Conservation (phyloP, 2,329 filamentous ascomycete species). For the Fonsecaea pugnacius region DNA sequence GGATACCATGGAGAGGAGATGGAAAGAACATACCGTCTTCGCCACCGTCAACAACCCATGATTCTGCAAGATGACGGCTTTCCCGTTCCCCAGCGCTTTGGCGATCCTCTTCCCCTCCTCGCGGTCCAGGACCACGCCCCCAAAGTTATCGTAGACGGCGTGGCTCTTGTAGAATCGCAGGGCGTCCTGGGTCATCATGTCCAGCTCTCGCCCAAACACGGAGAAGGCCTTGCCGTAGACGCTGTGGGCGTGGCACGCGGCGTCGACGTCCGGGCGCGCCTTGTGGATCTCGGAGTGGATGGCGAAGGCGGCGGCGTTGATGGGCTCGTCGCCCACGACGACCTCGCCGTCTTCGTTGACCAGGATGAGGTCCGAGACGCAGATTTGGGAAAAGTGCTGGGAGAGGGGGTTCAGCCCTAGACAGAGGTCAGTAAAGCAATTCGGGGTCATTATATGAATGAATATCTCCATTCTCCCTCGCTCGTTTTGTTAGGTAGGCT, state of each 20-base stretch:
- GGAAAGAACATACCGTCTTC: conserved; percentile 38
- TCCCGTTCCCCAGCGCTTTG: conserved; percentile 52
- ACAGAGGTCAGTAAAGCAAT: neutral
- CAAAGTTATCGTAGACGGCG: conserved; percentile 53
- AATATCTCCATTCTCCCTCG: no score
- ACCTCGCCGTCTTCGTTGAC: conserved; percentile 50
- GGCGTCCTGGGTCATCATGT: conserved; percentile 56
- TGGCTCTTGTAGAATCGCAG: conserved; percentile 47
- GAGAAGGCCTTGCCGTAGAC: conserved; percentile 55
- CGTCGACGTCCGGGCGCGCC: conserved; percentile 59
- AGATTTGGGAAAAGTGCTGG: conserved; percentile 51
- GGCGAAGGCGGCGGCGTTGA: conserved; percentile 54
- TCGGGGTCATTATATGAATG: no score
- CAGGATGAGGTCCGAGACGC: conserved; percentile 50
- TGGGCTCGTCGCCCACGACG: conserved; percentile 48
- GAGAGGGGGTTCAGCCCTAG: conserved; percentile 50
- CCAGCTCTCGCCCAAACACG: conserved; percentile 52
- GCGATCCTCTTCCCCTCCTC: conserved; percentile 59
- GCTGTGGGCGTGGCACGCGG: conserved; percentile 48
- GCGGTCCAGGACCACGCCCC: conserved; percentile 58
- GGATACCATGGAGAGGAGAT: neutral
- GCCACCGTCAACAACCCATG: conserved; percentile 61
- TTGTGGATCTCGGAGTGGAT: conserved; percentile 54
- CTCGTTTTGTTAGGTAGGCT: no score
- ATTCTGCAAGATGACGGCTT: conserved; percentile 60